Base-by-base conservation (phyloP, 345 rosid genomes). In the Heritiera littoralis region DNA sequence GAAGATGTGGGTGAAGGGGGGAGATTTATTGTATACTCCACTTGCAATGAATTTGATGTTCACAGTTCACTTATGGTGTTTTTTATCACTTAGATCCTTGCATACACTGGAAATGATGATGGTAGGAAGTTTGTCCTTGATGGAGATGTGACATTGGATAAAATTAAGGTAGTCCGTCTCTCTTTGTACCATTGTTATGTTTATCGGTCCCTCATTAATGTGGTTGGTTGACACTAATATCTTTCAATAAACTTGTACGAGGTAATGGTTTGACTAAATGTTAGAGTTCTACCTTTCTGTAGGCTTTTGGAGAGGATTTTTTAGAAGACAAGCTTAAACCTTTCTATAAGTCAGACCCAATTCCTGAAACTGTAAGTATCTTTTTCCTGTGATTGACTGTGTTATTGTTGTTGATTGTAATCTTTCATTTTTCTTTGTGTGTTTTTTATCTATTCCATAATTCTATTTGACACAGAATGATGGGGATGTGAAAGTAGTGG, bases 401-500 rank as follows among this genome's bases (percentile, higher is more conserved):
- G 35, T 72, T 40, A 35, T 23, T 23, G 28, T 23, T 73, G 49
- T 49, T 46, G 66, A 41, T 69, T 43, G 7, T 52, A 32, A 67
- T 82, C 66, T 87, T 48, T 2, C 7, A 11, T 46, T 45, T 63
- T 3, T 68, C 28, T 71, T 74, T 23, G 28, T 23, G 28, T 23
- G 28, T 23, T 23, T 23, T 23, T 23, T 23, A 23, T 23, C 28
- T 23, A 23, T 23, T 6, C 23, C 9, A 14, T 51, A 73, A 7
- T 35, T 56, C 72, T 77, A 46, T 59, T 84, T 64, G 77, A 38
- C 52, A 79, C 84, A 96, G 99, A 96, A 96, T 74, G 93, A 94
- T 70, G 99, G 88, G 48, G 98, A 96, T 89, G 98, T 96, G 85
- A 96, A 96, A 87, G 85, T 94, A 67, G 97, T 96, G 72, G 99